phyloP scores from a whole-genome alignment of 148 eudicot species.

The Amaranthus cruentus region DNA sequence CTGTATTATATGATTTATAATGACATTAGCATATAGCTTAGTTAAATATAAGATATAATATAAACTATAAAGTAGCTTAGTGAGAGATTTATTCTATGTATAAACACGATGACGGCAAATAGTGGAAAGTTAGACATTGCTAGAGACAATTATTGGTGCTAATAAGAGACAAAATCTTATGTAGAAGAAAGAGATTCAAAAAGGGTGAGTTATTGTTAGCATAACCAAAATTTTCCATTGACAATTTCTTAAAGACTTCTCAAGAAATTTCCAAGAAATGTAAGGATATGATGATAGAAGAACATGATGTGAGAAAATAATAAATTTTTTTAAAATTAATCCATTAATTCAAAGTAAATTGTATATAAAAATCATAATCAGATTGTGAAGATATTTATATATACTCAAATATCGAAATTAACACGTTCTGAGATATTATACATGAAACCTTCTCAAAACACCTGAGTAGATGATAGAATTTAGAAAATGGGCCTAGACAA shows the following conservation, averaged over 20 bases:
- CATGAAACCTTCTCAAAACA: background rate
- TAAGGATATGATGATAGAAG: background rate
- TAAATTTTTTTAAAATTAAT: too few species aligned
- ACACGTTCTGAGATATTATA: too few species aligned
- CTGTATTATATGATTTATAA: background rate
- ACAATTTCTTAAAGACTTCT: conserved; percentile 5
- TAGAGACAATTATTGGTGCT: conserved; percentile 17
- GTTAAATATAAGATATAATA: background rate
- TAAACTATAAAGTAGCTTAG: background rate
- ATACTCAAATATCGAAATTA: too few species aligned
- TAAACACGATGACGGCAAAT: conserved; percentile 13
- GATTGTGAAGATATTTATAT: too few species aligned
- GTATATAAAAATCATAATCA: too few species aligned
- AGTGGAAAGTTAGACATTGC: background rate
- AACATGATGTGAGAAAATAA: conserved; percentile 4
- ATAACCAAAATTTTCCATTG: conserved; percentile 6
- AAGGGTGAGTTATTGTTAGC: background rate
- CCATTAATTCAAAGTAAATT: too few species aligned
- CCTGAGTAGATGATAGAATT: too few species aligned
- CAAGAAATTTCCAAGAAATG: background rate
- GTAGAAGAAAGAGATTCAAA: conserved; percentile 1
- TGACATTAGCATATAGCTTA: background rate
- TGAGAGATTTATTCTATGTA: background rate
- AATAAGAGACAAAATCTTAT: conserved; percentile 13
- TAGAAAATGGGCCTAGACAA: too few species aligned